These are phyloP conservation scores for Russula emetica DNA, from an alignment of 768 basidiomycete species.

Conservation along the genomic window DNA sequence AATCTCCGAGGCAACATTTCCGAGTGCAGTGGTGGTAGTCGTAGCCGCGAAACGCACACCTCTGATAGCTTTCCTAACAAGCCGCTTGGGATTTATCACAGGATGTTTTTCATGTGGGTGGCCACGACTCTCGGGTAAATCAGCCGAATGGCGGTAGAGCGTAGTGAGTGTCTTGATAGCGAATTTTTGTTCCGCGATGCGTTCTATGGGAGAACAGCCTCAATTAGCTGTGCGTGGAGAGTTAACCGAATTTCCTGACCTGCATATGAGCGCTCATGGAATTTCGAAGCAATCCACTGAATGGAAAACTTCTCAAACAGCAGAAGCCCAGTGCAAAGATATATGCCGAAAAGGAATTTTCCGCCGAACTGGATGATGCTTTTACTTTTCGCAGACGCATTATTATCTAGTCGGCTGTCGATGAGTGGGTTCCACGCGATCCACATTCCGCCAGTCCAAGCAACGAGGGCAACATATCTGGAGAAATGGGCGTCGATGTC, in stretches of 20 bases:
- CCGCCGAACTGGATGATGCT: constrained; percentile 51
- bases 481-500: constrained; percentile 3
- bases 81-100: constrained; percentile 50
- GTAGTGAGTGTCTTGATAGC: constrained; percentile 66
- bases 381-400: constrained; percentile 33
- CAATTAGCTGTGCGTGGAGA: constrained; percentile 13
- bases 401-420: constrained; percentile 37
- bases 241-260: constrained; percentile 35
- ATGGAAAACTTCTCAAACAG: constrained; percentile 82
- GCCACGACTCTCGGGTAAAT: constrained; percentile 64
- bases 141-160: constrained; percentile 74
- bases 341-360: constrained; percentile 68
- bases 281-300: constrained; percentile 79
- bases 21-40: constrained; percentile 71
- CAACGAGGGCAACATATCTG: constrained; percentile 61
- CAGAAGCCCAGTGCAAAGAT: constrained; percentile 64
- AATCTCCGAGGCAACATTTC: constrained; percentile 60
- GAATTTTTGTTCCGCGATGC: constrained; percentile 78
- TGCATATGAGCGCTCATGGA: constrained; percentile 73
- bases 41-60: constrained; percentile 71
- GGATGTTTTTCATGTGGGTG: constrained; percentile 38
- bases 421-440: constrained; percentile 71
- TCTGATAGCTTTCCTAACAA: constrained; percentile 67
- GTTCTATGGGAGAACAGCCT: constrained; percentile 45
- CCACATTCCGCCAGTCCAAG: constrained; percentile 65